phyloP scores from a whole-genome alignment of 1,284 basidiomycete species.

The Austroboletus niveus region DNA sequence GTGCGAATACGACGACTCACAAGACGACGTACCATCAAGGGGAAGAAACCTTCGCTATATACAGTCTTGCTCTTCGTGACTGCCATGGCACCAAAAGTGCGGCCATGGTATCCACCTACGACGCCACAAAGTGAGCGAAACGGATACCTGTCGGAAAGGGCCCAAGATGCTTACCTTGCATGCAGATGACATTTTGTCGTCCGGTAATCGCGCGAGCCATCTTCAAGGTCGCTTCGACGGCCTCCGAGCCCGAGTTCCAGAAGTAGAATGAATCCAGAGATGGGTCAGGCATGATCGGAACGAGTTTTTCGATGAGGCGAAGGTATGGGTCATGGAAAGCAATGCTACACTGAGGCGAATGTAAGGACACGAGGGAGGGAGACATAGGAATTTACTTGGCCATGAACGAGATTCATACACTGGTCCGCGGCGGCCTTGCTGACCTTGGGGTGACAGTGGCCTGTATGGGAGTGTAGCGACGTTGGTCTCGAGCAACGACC shows the following conservation, averaged over 20 bases:
- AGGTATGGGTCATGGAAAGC: constrained; percentile 77
- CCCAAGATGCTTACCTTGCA: constrained; percentile 61
- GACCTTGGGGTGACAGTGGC: constrained; percentile 86
- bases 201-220: constrained; percentile 76
- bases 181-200: constrained; percentile 84
- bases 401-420: constrained; percentile 79
- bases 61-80: constrained; percentile 90
- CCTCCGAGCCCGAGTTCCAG: constrained; percentile 94
- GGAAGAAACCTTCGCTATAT: constrained; percentile 78
- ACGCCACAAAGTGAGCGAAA: constrained; percentile 3
- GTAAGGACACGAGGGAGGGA: not conserved
- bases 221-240: constrained; percentile 82
- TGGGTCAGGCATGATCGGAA: constrained; percentile 83
- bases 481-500: not conserved
- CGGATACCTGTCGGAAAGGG: not conserved
- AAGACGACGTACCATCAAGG: constrained; percentile 67
- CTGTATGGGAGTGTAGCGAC: constrained; percentile 36
- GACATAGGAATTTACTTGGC: constrained; percentile 47
- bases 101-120: constrained; percentile 79
- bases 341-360: constrained; percentile 63
- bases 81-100: constrained; percentile 86
- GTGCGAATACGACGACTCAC: not conserved
- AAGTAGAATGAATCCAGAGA: constrained; percentile 95
- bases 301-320: constrained; percentile 70
- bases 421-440: constrained; percentile 86